Base-by-base conservation (phyloP, 1,139 yeast species). In the Saccharomycopsis phalli region DNA sequence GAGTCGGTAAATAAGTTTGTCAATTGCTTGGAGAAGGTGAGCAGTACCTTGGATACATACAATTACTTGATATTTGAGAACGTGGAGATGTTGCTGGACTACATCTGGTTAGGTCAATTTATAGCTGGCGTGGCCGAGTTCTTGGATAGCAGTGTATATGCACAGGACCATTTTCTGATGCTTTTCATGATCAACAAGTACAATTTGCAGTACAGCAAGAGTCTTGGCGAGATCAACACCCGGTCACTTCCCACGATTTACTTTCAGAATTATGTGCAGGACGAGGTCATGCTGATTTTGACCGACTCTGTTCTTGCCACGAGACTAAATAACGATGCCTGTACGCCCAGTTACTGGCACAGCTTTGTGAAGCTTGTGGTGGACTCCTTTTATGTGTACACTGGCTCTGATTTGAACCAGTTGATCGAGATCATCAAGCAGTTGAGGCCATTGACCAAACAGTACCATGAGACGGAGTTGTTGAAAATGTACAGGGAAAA, bases 351-450 rank as follows among this genome's bases (percentile, higher is more conserved):
- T 11, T 73, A 73, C 48, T 73, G 78, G 76, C 49, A 51, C 13
- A 67, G 66, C 34, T 76, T 64, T 48, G 61, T 70, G 21, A 67
- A 69, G 34, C 55, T 75, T 21, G 61, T 76, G 2, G 71, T 74
- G 18, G 78, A 73, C 46, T 62, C 77, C 16, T 66, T 66, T 44
- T 68, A 56, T 41, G 65, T 74, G 2, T 75, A 66, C 50, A 64
- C 77, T 0, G 81, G 81, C 1, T 63, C 78, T 0, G 72, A 76
- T 50, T 48, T 77, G 37, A 54, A 59, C 14, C 50, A 66, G 2
- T 51, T 78, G 13, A 54, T 55, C 29, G 71, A 70, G 44, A 61
- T 74, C 1, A 59, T 70, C 22, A 42, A 51, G 7, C 61, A 61
- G 31, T 50, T 2, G 54, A 52, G 16, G 76, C 76, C 52, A 62